Base-by-base conservation (phyloP, 805 yeast genomes). In the Candida pseudoglaebosa region DNA sequence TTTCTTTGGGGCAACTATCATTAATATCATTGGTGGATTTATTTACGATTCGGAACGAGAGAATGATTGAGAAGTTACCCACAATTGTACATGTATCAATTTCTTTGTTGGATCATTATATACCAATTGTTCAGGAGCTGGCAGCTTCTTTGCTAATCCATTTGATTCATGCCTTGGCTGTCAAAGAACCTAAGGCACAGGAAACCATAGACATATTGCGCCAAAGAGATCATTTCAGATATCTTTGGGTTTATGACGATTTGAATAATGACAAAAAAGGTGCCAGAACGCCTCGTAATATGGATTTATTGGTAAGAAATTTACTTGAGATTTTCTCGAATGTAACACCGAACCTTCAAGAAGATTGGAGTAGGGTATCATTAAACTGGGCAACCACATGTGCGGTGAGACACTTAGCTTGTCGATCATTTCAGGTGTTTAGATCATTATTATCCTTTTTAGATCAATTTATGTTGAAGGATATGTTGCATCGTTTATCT, bases 351-450 rank as follows among this genome's bases (percentile, higher is more conserved):
- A 75, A 80, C 1, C 65, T 89, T 29, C 95, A 84, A 54, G 75
- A 75, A 30, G 85, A 82, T 36, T 93, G 99, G 99, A 82, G 95
- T 36, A 67, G 82, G 24, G 78, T 77, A 3, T 83, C 98, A 0
- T 67, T 95, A 24, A 71, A 75, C 20, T 93, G 99, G 99, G 97
- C 99, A 0, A 93, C 99, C 0, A 82, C 96, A 1, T 93, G 98
- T 65, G 95, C 97, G 2, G 98, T 91, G 2, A 74, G 97, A 53
- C 99, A 95, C 56, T 77, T 93, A 48, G 99, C 99, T 0, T 93
- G 99, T 48, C 75, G 99, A 18, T 90, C 98, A 0, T 91, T 95
- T 61, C 99, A 93, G 56, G 73, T 90, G 0, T 93, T 90, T 64
- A 70, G 99, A 32, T 84, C 95, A 3, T 60, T 93, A 40, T 64